Evolutionary conservation across 495 filamentous ascomycete genomes (phyloP), one percentile per base, ranked within the genome.

Genomic region (Lasiosphaeria miniovina): DNA sequence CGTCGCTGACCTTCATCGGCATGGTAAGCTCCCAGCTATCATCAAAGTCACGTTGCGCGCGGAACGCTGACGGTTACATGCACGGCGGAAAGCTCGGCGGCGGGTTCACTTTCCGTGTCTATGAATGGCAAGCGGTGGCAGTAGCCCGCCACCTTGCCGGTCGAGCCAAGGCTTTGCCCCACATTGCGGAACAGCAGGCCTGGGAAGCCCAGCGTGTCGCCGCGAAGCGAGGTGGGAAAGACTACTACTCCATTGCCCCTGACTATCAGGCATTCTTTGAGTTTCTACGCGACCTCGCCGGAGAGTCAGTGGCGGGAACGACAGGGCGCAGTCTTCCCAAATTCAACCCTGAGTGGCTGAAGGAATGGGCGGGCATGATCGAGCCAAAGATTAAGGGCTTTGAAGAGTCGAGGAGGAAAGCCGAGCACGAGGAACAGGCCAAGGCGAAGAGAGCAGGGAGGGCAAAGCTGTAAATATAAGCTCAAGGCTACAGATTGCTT

Each of bases 111-210:
- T 84, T 86, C 71, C 77, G 78, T 31, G 74, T 84, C 2, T 85
- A 82, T 53, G 83, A 86, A 70, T 85, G 80, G 79, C 84, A 86
- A 66, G 83, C 83, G 12, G 82, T 85, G 1, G 77, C 79, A 0
- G 77, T 80, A 0, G 84, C 83, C 0, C 79, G 84, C 5, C 74
- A 82, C 6, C 70, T 85, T 2, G 79, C 84, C 0, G 83, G 84
- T n/a, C 72, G 72, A 0, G 68, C 66, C 4, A 66, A 61, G 2
- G 57, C 72, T 4, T 62, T 73, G 12, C 71, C 71, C 1, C 15
- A 67, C 6, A 59, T 50, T 4, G 63, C 67, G 15, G 72, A 72
- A 36, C 74, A 77, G 49, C 62, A 71, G 9, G 68, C 70, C n/a
- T 78, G 76, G 76, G 76, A 77, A 51, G 58, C 65, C 1, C 63